Evolutionary conservation across 1,284 basidiomycete species (phyloP).

Genomic region (Sanghuangporus baumii): DNA sequence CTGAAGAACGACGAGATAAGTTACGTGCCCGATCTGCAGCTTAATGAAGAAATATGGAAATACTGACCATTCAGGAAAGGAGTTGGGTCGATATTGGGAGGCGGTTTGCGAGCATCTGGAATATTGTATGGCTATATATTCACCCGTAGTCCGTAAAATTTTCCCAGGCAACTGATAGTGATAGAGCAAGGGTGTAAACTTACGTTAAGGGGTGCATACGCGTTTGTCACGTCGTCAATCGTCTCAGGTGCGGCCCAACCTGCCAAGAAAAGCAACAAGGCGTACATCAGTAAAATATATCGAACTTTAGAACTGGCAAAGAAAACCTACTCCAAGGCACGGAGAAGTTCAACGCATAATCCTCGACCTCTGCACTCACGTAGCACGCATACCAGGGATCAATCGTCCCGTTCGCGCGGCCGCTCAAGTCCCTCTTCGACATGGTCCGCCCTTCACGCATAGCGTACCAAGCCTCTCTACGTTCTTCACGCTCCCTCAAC

Average conservation of each 20-base stretch:
- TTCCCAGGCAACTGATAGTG: background rate
- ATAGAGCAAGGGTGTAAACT: background rate
- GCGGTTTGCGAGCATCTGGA: conserved; percentile 31
- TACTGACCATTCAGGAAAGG: conserved; percentile 53
- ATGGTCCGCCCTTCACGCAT: background rate
- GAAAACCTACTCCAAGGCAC: conserved; percentile 57
- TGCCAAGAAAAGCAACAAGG: conserved; percentile 47
- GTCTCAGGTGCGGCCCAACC: conserved; percentile 33
- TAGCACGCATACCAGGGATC: conserved; percentile 59
- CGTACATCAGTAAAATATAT: conserved; percentile 42
- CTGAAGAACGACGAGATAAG: conserved; percentile 21
- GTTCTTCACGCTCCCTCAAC: conserved; percentile 16
- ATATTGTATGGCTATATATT: conserved; percentile 26
- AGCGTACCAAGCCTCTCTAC: conserved; percentile 1
- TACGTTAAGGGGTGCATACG: conserved; percentile 2
- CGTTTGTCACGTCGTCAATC: conserved; percentile 2
- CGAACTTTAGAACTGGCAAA: background rate
- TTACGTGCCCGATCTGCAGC: background rate
- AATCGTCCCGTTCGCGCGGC: conserved; percentile 42
- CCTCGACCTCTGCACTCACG: conserved; percentile 44
- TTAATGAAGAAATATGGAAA: background rate
- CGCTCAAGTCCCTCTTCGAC: conserved; percentile 40
- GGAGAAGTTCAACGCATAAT: conserved; percentile 58
- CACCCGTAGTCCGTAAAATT: background rate
- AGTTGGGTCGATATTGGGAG: conserved; percentile 27